Base-by-base conservation (phyloP, 2,329 filamentous ascomycete species). In the Alternaria infectoria region DNA sequence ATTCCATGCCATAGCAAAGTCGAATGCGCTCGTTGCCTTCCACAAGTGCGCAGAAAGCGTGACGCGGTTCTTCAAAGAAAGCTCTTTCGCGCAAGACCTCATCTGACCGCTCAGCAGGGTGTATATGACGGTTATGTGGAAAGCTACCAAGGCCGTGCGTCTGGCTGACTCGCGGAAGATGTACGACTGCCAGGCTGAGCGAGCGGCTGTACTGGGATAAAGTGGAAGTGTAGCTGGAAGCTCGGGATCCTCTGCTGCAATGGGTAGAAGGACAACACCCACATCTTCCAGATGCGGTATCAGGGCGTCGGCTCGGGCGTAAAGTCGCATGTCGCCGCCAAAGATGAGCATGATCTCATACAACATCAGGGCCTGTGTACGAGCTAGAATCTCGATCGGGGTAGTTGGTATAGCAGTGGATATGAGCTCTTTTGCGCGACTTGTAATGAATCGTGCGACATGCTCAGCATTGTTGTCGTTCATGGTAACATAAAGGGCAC, bases 91-190 rank as follows among this genome's bases (percentile, higher is more conserved):
- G 47, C 76, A 79, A 3, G 62, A 25, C 4, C 30, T 40, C 6
- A 69, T 13, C 4, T 69, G 61, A 10, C 72, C 71, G 7, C 56
- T 57, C 1, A 78, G 25, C 3, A 77, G 32, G 15, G 60, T 58
- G 36, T 61, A 76, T n/a, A 77, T 59, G 11, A 72, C 61, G 6
- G 72, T 54, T 61, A 87, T 80, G 46, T 85, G 86, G 64, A 84
- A 84, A 0, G 82, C 72, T 12, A 85, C 77, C 2, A 88, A 74
- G 0, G 85, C 77, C 0, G 86, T 88, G 15, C 86, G 83, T 3
- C 86, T 81, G 1, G 83, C 78, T 0, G 86, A 87, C 69, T 89
- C 86, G 11, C 86, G 81, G 19, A 87, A 78, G 3, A 86, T 75
- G 84, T 85, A 89, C 2, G 80, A 77, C 8, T 76, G 72, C 86